Base-by-base conservation (phyloP, 1,139 yeast genomes). In the Blastobotrys illinoisensis region DNA sequence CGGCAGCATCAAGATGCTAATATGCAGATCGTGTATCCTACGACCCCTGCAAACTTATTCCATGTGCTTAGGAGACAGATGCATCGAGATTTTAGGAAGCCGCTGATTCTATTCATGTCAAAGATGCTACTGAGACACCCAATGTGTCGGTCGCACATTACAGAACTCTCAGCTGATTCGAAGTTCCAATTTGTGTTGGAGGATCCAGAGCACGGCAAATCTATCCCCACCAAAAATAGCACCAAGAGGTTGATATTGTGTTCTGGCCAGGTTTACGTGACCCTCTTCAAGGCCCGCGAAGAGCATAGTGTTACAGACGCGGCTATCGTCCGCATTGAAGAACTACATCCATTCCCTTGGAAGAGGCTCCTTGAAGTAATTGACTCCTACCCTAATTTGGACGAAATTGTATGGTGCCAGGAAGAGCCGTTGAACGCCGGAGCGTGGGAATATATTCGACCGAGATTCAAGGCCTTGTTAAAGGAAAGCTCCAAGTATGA, bases 391-490 rank as follows among this genome's bases (percentile, higher is more conserved):
- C 88, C 95, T 68, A 83, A 82, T 71, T 70, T 85, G 59, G 83
- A 86, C 72, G 97, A 91, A 70, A 77, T 91, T 64, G 93, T 89
- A 51, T 91, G 90, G 91, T 85, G 95, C 74, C 98, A 91, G 78
- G 98, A 91, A 78, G 98, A 91, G 78, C 97, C 97, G 65, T 80
- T 91, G 76, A 91, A 91, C 78, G 90, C 90, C 85, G 98, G 97
- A 74, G 76, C 87, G 52, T 89, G 85, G 86, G 70, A 85, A 44
- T 88, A 69, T 67, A 89, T 77, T 56, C 78, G 79, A 58, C 97
- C 97, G 71, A 87, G 97, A 77, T 73, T 91, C 56, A 74, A 77
- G 57, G 86, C 95, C 49, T 79, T 83, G 48, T 74, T 91, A 71
- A 79, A 78, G 62, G 87, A 88, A 75, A 86, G 95, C 57, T 80